Percentiles rank a stretch among this genome's conserved stretches.
phyloP scores from a whole-genome alignment of 306 rosid genomes.

The Vigna nakashimae region DNA sequence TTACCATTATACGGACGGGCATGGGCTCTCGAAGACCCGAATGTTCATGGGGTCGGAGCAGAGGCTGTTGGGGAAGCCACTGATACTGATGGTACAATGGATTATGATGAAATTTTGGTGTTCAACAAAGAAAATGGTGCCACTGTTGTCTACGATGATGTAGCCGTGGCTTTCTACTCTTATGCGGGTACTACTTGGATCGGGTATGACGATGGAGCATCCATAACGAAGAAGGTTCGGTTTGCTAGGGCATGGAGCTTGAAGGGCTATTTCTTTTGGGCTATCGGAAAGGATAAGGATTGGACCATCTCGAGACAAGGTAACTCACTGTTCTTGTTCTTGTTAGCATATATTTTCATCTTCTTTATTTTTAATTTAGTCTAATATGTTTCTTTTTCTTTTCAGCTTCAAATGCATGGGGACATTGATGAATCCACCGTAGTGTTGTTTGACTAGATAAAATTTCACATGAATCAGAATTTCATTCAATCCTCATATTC shows the following conservation, averaged over 20 bases:
- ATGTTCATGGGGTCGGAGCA: conserved; percentile 56
- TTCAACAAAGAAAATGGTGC: conserved; percentile 52
- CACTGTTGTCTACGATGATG: conserved; percentile 55
- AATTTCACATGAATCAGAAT: not conserved
- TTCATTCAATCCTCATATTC: not conserved
- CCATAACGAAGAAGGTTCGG: conserved; percentile 56
- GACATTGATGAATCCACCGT: conserved; percentile 3
- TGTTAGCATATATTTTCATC: too few relatives aligned
- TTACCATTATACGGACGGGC: conserved; percentile 72
- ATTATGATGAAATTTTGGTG: conserved; percentile 51
- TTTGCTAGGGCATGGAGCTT: conserved; percentile 56
- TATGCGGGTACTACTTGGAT: conserved; percentile 69
- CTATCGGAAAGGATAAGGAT: conserved; percentile 67
- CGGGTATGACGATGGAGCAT: conserved; percentile 71
- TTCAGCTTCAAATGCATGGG: conserved; percentile 71
- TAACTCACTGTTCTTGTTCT: not conserved
- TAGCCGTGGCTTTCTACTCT: conserved; percentile 63
- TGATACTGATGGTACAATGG: conserved; percentile 55
- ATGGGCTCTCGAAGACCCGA: conserved; percentile 62
- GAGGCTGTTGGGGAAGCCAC: conserved; percentile 61
- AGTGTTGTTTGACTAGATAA: not conserved
- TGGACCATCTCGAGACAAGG: conserved; percentile 75
- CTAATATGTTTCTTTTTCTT: not conserved
- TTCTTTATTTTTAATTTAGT: too few relatives aligned
- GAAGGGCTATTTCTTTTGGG: conserved; percentile 91